phyloP scores from a whole-genome alignment of 306 rosid species.

The Dryas octopetala region DNA sequence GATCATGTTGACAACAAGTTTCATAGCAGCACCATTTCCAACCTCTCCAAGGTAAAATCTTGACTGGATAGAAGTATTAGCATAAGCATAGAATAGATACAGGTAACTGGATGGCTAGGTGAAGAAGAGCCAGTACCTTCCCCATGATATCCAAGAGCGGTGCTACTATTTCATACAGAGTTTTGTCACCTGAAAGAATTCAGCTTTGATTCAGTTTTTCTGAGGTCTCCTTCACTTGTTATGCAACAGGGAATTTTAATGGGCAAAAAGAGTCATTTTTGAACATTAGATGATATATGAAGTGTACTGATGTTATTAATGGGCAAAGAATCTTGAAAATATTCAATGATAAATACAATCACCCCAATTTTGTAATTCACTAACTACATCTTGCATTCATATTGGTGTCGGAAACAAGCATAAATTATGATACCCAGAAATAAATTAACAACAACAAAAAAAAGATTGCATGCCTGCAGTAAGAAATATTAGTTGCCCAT shows the following conservation, averaged over 20 bases:
- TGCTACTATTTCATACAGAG: constrained; percentile 66
- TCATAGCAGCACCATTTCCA: constrained; percentile 98
- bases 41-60: constrained; percentile 91
- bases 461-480: constrained; percentile 63
- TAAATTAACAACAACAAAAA: not conserved
- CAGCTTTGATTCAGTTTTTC: constrained; percentile 36
- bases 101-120: constrained; percentile 10
- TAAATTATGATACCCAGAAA: not conserved
- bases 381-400: not conserved
- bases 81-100: constrained; percentile 29
- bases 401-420: not conserved
- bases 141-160: constrained; percentile 89
- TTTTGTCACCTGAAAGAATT: constrained; percentile 73
- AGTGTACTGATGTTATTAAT: not conserved
- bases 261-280: not conserved
- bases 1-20: constrained; percentile 94
- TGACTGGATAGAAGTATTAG: constrained; percentile 48
- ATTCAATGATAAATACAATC: not conserved
- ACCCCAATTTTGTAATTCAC: not conserved
- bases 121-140: constrained; percentile 52
- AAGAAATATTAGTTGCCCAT: constrained; percentile 93
- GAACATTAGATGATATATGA: constrained; percentile 13
- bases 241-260: constrained; percentile 16
- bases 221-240: constrained; percentile 20
- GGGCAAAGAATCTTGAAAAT: not conserved